These are phyloP conservation scores for Camellia oleifera DNA, from an alignment of 179 eudicot genomes.

Conservation along the genomic window DNA sequence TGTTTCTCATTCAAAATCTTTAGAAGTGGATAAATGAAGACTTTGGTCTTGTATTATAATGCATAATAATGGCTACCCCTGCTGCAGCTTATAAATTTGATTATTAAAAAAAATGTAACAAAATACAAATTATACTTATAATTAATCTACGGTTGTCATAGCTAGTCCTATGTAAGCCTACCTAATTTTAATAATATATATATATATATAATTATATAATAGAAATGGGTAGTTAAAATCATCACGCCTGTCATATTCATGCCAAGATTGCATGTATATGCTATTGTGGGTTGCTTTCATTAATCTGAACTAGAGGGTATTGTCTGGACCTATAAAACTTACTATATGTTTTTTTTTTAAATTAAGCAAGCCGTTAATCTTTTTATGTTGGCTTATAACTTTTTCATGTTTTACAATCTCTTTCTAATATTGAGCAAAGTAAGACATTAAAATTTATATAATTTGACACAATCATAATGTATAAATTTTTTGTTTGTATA, in stretches of 20 bases:
- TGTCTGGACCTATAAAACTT: too few relatives aligned
- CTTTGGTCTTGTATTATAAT: too few relatives aligned
- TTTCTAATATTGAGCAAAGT: background rate
- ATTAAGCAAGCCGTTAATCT: background rate
- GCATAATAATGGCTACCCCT: background rate
- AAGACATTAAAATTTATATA: too few relatives aligned
- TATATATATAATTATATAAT: background rate
- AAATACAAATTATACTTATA: too few relatives aligned
- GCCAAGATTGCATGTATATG: background rate
- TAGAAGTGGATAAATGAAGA: too few relatives aligned
- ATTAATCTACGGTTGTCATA: too few relatives aligned
- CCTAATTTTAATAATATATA: background rate
- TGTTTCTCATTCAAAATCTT: too few relatives aligned
- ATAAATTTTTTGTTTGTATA: too few relatives aligned
- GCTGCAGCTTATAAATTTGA: conserved; percentile 5
- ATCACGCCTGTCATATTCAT: background rate
- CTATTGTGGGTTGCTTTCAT: background rate
- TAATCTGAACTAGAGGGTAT: background rate
- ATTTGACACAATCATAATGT: too few relatives aligned
- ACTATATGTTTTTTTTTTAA: too few relatives aligned
- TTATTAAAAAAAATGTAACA: background rate
- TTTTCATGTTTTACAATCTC: background rate
- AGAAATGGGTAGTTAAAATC: background rate
- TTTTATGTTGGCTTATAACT: background rate
- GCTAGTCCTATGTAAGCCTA: background rate